phyloP scores from a whole-genome alignment of 495 filamentous ascomycete genomes.

The Xylaria bambusicola region DNA sequence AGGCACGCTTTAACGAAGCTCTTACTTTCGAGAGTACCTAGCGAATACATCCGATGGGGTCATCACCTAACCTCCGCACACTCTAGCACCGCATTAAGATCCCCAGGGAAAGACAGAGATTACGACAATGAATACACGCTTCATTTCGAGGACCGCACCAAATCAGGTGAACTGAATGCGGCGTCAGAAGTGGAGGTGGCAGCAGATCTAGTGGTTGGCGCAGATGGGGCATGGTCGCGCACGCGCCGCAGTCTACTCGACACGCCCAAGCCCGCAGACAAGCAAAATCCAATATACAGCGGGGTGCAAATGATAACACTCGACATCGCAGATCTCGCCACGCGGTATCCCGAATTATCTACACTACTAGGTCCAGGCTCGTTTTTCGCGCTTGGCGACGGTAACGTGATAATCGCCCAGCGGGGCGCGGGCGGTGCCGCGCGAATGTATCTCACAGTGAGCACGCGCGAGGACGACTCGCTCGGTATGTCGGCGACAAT shows the following conservation, averaged over 20 bases:
- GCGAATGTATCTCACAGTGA: constrained; percentile 38
- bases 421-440: constrained; percentile 39
- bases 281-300: no score
- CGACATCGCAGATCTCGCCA: not conserved
- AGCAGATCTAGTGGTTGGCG: constrained; percentile 55
- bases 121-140: no score
- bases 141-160: no score
- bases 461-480: constrained; percentile 24
- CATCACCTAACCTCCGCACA: constrained; percentile 31
- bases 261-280: constrained; percentile 22
- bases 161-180: not conserved
- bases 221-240: constrained; percentile 60
- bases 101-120: no score
- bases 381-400: constrained; percentile 42
- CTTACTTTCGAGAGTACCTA: constrained; percentile 35
- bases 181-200: constrained; percentile 19
- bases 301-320: no score
- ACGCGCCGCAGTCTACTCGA: constrained; percentile 52
- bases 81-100: no score
- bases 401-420: constrained; percentile 40
- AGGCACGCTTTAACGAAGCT: constrained; percentile 37
- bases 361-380: constrained; percentile 42
- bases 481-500: no score
- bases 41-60: constrained; percentile 42
- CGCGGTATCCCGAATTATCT: constrained; percentile 30